These are phyloP conservation scores for Cystobasidiopsis lactophilus DNA, from an alignment of 768 basidiomycete species.

Conservation along the genomic window DNA sequence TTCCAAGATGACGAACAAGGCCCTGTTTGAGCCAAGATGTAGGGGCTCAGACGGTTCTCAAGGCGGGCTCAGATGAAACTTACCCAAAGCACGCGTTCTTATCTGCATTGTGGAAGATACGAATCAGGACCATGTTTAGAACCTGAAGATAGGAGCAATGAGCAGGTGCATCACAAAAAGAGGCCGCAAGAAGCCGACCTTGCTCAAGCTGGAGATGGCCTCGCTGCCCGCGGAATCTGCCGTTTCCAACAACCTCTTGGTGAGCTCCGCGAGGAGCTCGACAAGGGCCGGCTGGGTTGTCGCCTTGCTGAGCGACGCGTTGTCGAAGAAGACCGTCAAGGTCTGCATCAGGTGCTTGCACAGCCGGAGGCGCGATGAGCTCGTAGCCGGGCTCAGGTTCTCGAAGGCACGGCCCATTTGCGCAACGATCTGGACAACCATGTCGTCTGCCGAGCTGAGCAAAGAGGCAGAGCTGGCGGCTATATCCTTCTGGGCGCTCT, in stretches of 20 bases:
- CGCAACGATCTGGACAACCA: conserved; percentile 72
- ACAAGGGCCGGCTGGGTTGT: conserved; percentile 65
- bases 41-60: conserved; percentile 46
- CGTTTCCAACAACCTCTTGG: conserved; percentile 72
- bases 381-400: conserved; percentile 4
- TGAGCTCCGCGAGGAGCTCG: conserved; percentile 73
- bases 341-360: conserved; percentile 97
- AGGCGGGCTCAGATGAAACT: conserved; percentile 17
- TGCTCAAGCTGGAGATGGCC: conserved; percentile 63
- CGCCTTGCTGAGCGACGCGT: conserved; percentile 63
- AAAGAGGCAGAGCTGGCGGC: conserved; percentile 52
- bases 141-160: conserved; percentile 31
- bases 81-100: conserved; percentile 80
- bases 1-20: conserved; percentile 36
- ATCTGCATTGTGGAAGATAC: conserved; percentile 65
- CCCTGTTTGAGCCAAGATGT: too few species aligned
- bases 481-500: conserved; percentile 72
- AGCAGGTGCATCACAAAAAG: not conserved
- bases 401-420: conserved; percentile 87
- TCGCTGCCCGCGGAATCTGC: conserved; percentile 65
- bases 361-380: conserved; percentile 43
- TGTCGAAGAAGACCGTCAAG: conserved; percentile 82
- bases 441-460: conserved; percentile 48
- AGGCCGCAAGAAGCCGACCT: conserved; percentile 22
- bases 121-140: conserved; percentile 94